Percentiles rank a stretch among this genome's conserved stretches.
Evolutionary conservation across 2,329 filamentous ascomycete genomes (phyloP).

Genomic region (Fusarium domesticum): DNA sequence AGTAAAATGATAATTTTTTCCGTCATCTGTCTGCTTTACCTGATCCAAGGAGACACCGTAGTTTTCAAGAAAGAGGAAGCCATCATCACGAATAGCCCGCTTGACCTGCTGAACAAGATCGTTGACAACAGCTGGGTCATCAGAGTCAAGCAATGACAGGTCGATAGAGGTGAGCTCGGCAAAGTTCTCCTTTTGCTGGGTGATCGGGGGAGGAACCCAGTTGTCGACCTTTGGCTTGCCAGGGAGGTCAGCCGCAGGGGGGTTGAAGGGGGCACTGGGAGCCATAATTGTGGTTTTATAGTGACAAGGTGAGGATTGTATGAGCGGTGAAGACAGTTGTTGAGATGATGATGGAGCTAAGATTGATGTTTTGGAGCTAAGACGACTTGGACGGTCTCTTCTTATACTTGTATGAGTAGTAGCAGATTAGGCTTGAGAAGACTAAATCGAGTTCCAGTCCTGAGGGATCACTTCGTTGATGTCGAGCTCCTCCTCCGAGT

Average conservation of each 20-base stretch:
- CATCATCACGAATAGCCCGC: conserved; percentile 41
- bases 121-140: conserved; percentile 41
- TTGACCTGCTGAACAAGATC: conserved; percentile 43
- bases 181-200: conserved; percentile 43
- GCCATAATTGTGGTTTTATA: conserved; percentile 17
- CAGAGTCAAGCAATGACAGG: conserved; percentile 42
- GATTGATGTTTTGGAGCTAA: no score
- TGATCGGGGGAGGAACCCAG: conserved; percentile 45
- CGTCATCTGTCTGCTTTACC: conserved; percentile 14
- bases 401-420: conserved; percentile 12
- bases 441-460: no score
- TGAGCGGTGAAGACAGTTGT: background rate
- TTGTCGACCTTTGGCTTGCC: no score
- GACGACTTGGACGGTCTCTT: conserved; percentile 4
- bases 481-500: conserved; percentile 10
- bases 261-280: conserved; percentile 39
- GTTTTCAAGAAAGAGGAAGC: conserved; percentile 48
- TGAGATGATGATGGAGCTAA: background rate
- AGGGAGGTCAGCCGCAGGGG: no score
- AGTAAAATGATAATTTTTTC: background rate
- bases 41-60: conserved; percentile 47
- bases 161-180: conserved; percentile 43
- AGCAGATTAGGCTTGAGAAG: no score
- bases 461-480: no score
- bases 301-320: background rate